Evolutionary conservation across 768 basidiomycete species (phyloP), one percentile per base, ranked within the genome.

Genomic region (Pluteus cervinus): DNA sequence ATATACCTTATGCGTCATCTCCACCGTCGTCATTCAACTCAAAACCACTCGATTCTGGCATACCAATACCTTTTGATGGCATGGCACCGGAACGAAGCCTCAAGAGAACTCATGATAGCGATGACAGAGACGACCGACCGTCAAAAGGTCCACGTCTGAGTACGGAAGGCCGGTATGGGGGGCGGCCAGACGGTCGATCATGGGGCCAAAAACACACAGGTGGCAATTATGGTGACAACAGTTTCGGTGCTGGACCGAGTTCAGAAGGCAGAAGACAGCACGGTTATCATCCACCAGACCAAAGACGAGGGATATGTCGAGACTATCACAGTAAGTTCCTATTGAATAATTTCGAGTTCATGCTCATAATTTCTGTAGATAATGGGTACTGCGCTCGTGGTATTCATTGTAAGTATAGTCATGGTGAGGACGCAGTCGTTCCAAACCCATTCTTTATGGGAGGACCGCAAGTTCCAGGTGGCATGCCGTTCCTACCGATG

Each of bases 311-410:
- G 9, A 75, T 84, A 44, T 97, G 92, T 64, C 75, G 85, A 42
- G 91, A 97, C 60, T 97, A 94, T 57, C 80, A 93, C 58, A 88
- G 93, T 93, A 53, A 53, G 92, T 73, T 38, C 4, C 25, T 33
- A 33, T 29, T 17, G 39, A 12, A n/a, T 31, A 5, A 17, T 37
- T 15, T 11, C 33, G 31, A 24, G 25, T 18, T 14, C 18, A 29
- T 28, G 10, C 29, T 38, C 41, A 39, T 37, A 39, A 14, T 39
- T 30, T 43, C 7, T 34, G 6, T 47, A 97, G 93, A 93, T 54
- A 81, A 81, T 41, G 93, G 93, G 1, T 96, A 81, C 61, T 98
- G 93, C 50, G 76, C 86, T 26, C 79, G 91, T 22, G 93, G 93
- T 32, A 81, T 75, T 14, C 73, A 74, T 43, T 98, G 93, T 71